Evolutionary conservation across 73 alveolate species (phyloP).

Genomic region (Loxodes magnus): DNA sequence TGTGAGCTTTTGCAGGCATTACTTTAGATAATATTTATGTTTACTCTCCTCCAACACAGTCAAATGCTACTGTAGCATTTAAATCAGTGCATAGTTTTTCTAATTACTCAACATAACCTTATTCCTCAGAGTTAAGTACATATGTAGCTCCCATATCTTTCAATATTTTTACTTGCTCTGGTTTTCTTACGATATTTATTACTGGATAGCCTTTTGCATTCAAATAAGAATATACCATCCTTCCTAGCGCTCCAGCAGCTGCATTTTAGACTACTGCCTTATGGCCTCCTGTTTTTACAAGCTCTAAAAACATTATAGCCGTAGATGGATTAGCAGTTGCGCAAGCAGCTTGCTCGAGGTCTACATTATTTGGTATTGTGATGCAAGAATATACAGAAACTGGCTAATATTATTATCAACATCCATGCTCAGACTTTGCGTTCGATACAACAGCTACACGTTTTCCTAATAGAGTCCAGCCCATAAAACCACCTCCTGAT

Average conservation of each 20-base stretch:
- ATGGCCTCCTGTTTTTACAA: constrained; percentile 18
- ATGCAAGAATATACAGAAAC: constrained; percentile 20
- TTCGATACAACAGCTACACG: no score
- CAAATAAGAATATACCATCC: constrained; percentile 35
- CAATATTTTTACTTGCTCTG: constrained; percentile 29
- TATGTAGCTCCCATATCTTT: constrained; percentile 37
- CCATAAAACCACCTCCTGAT: constrained; percentile 31
- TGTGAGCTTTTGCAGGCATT: constrained; percentile 39
- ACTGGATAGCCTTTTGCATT: constrained; percentile 32
- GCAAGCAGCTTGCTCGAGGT: constrained; percentile 24
- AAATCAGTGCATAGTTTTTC: constrained; percentile 20
- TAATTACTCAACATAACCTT: constrained; percentile 42
- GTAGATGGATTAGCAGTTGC: constrained; percentile 57
- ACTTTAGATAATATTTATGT: constrained; percentile 31
- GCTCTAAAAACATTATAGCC: constrained; percentile 26
- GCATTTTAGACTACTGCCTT: constrained; percentile 52
- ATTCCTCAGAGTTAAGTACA: constrained; percentile 36
- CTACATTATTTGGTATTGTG: constrained; percentile 28
- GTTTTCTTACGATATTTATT: constrained; percentile 52
- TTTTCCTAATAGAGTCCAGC: constrained; percentile 10
- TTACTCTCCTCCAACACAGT: constrained; percentile 53
- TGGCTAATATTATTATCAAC: constrained; percentile 46
- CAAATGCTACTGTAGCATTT: constrained; percentile 50
- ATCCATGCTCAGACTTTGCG: constrained; percentile 20
- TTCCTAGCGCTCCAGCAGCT: constrained; percentile 68